phyloP scores from a whole-genome alignment of 2,329 filamentous ascomycete species.

The Cercospora zeae-maydis region DNA sequence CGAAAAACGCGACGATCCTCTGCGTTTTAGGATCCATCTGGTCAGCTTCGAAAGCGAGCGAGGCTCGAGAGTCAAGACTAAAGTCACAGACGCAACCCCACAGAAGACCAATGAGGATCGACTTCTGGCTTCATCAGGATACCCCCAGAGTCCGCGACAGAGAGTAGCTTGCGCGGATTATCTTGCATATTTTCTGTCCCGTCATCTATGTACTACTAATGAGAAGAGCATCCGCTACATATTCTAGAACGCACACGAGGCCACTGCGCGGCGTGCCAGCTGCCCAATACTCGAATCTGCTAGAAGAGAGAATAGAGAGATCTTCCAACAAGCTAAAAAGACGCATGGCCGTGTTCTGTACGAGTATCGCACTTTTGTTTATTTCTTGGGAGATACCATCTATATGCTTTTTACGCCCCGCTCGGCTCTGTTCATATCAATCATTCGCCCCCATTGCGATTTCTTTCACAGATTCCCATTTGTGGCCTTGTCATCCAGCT shows the following conservation, averaged over 20 bases:
- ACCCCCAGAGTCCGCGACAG: constrained; percentile 3
- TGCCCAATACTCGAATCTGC: not conserved
- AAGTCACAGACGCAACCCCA: not conserved
- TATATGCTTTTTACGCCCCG: not conserved
- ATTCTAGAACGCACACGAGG: not conserved
- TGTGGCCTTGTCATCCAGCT: constrained; percentile 20
- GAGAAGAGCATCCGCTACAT: constrained; percentile 1
- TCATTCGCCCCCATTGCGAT: not conserved
- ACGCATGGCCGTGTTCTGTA: not conserved
- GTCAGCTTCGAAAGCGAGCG: not conserved
- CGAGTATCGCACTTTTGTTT: not conserved
- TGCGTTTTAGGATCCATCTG: not conserved
- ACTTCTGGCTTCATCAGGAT: constrained; percentile 14
- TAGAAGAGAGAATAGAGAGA: not conserved
- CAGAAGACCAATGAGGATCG: constrained; percentile 2
- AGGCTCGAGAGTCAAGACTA: not conserved
- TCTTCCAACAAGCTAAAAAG: not conserved
- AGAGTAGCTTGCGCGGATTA: not conserved
- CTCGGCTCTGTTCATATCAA: not conserved
- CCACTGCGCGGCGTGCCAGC: not conserved
- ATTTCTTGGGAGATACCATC: not conserved
- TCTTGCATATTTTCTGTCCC: constrained; percentile 2
- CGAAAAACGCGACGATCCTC: not conserved
- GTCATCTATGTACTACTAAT: constrained; percentile 2
- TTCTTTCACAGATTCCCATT: constrained; percentile 20